Percentiles rank a stretch among this genome's conserved stretches.
phyloP scores from a whole-genome alignment of 2,329 filamentous ascomycete genomes.

The Ophiostoma piceae region DNA sequence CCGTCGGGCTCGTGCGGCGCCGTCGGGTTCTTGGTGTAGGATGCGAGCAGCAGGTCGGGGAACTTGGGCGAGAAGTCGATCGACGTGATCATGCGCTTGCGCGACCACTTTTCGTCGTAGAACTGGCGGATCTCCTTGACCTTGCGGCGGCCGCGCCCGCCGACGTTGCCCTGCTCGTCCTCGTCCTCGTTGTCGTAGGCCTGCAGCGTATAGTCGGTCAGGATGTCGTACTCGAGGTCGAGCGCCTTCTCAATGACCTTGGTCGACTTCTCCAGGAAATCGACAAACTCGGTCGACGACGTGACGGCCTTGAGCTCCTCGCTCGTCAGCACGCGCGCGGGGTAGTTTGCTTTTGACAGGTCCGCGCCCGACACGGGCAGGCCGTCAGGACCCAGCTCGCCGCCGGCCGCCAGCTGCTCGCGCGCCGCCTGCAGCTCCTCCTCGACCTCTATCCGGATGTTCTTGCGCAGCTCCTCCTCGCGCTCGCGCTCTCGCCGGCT shows the following conservation, averaged over 20 bases:
- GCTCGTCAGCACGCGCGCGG: conserved; percentile 68
- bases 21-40: conserved; percentile 95
- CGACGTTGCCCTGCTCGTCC: conserved; percentile 70
- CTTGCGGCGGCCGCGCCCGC: conserved; percentile 65
- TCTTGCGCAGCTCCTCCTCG: conserved; percentile 83
- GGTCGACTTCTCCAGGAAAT: conserved; percentile 90
- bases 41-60: conserved; percentile 83
- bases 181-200: conserved; percentile 73
- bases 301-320: conserved; percentile 90
- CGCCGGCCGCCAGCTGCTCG: conserved; percentile 44
- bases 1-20: conserved; percentile 92
- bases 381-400: not conserved
- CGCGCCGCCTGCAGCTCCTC: conserved; percentile 77
- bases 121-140: conserved; percentile 89
- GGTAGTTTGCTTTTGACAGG: conserved; percentile 55
- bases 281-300: conserved; percentile 85
- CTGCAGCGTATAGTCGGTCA: conserved; percentile 87
- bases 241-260: conserved; percentile 95
- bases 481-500: conserved; percentile 74
- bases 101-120: conserved; percentile 91
- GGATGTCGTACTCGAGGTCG: conserved; percentile 92
- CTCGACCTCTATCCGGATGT: conserved; percentile 82
- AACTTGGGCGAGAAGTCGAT: conserved; percentile 96
- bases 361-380: conserved; percentile 37
- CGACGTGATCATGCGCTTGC: conserved; percentile 94